A percentile compares a stretch with the other conserved stretches of the same genome.
These are phyloP conservation scores for Papilionanthe hybrid DNA, from an alignment of 116 monocot genomes.

Conservation along the genomic window DNA sequence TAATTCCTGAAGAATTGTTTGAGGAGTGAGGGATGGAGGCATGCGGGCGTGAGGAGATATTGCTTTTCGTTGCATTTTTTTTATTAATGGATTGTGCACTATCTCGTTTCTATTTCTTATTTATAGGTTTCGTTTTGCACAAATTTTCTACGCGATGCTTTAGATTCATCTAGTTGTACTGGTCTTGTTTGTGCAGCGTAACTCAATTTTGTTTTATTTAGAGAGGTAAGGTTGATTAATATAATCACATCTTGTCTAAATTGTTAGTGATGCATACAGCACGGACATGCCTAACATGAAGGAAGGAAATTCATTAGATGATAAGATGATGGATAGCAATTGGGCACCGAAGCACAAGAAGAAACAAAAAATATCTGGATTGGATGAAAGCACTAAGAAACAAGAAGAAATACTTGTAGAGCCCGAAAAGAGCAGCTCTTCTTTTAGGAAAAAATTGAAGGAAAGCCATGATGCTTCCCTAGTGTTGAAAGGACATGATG, in stretches of 20 bases:
- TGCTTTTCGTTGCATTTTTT: too few relatives aligned
- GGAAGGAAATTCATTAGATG: conserved; percentile 40
- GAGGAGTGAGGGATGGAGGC: too few relatives aligned
- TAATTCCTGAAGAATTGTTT: not conserved
- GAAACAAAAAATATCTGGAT: conserved; percentile 38
- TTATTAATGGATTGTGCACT: not conserved
- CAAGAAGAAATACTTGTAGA: conserved; percentile 24
- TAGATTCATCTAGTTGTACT: not conserved
- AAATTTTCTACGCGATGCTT: not conserved
- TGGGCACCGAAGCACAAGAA: conserved; percentile 83
- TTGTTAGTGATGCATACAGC: conserved; percentile 1
- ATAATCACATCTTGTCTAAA: not conserved
- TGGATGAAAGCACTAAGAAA: conserved; percentile 35
- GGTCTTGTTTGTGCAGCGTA: not conserved
- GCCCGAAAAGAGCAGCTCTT: conserved; percentile 19
- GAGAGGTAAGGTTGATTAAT: not conserved
- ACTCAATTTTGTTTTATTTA: not conserved
- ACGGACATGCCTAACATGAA: not conserved
- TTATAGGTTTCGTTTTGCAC: not conserved
- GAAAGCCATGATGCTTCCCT: conserved; percentile 26
- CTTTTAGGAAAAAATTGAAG: conserved; percentile 32
- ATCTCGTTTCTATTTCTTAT: not conserved
- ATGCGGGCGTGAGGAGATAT: too few relatives aligned
- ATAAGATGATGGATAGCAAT: conserved; percentile 52
- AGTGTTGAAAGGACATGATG: conserved; percentile 83